Evolutionary conservation across 169 alveolate species (phyloP), one percentile per base, ranked within the genome.

Genomic region (Cryptosporidium felis): DNA sequence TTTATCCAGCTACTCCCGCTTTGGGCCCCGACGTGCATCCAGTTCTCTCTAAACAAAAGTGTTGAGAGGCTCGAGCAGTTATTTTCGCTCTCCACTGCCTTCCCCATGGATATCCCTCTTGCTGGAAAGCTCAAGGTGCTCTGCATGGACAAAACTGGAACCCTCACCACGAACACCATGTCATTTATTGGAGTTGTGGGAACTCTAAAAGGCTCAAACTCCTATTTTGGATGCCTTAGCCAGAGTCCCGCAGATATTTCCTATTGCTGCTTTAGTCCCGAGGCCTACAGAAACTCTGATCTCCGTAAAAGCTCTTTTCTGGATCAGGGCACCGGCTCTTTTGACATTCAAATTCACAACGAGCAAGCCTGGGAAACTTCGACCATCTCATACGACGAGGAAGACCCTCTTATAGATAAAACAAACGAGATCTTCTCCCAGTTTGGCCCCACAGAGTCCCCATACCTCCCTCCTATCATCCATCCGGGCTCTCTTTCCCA

Each of bases 21-120:
- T 6, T 74, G 85, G 85, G 85, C 85, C 2, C 85, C 85, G 2
- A 40, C 85, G 14, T 74, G 85, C 8, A 58, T 74, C 10, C 85
- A 74, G n/a, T 53, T 56, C 18, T 74, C 85, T 5, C 46, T 74
- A 23, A 56, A 36, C 14, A 74, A 56, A 36, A 74, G 85, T 8
- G 85, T 53, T 9, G 67, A 49, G n/a, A 30, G 85, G 9, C 59
- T 74, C 1, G 67, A 32, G 23, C 51, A 49, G 6, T 21, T 36
- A 0, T 45, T 16, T 36, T 49, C 58, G 3, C 18, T 74, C 8
- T 38, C 63, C 2, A 40, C 74, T 8, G 23, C 85, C 3, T 8
- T 74, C 41, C 85, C 85, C 8, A 53, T 56, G 65, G 67, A 56
- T 32, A 74, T 74, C 26, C 85, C 85, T 0, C 26, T 74, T 26